These are phyloP conservation scores for Akanthomyces dipterigenus DNA, from an alignment of 2,329 filamentous ascomycete species.

Conservation along the genomic window DNA sequence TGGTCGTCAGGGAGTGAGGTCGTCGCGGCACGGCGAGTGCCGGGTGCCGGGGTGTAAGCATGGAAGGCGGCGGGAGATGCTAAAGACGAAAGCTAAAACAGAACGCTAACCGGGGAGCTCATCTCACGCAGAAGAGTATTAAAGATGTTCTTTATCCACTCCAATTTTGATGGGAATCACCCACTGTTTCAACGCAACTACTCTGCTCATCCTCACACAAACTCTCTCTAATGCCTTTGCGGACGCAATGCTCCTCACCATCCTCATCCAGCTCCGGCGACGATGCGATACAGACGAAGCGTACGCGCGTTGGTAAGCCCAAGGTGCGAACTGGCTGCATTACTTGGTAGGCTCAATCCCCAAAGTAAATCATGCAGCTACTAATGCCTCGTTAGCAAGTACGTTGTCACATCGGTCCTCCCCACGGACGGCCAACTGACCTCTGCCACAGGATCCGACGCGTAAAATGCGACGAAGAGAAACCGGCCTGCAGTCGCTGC, in stretches of 20 bases:
- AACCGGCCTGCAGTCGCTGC: conserved; percentile 20
- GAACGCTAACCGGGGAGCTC: neutral
- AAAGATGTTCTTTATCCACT: neutral
- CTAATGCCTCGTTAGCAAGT: neutral
- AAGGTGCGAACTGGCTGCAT: conserved; percentile 9
- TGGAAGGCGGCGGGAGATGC: neutral
- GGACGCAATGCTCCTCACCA: neutral
- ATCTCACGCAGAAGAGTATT: neutral
- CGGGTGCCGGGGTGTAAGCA: neutral
- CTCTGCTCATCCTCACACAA: neutral
- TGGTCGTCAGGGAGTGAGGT: neutral
- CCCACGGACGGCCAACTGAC: neutral
- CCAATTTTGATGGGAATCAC: neutral
- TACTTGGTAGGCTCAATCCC: conserved; percentile 21
- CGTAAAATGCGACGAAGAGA: conserved; percentile 10
- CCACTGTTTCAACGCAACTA: neutral
- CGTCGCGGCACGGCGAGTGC: neutral
- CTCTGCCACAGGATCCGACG: conserved; percentile 22
- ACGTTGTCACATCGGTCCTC: neutral
- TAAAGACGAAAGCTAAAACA: neutral
- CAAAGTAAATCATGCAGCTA: neutral
- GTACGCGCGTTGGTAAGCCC: conserved; percentile 30
- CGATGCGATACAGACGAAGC: conserved; percentile 10
- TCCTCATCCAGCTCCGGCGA: neutral
- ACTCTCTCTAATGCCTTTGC: neutral